Evolutionary conservation across 352 stramenopile genomes (phyloP), one percentile per base, ranked within the genome.

Genomic region (Pythium rhizo-oryzae): DNA sequence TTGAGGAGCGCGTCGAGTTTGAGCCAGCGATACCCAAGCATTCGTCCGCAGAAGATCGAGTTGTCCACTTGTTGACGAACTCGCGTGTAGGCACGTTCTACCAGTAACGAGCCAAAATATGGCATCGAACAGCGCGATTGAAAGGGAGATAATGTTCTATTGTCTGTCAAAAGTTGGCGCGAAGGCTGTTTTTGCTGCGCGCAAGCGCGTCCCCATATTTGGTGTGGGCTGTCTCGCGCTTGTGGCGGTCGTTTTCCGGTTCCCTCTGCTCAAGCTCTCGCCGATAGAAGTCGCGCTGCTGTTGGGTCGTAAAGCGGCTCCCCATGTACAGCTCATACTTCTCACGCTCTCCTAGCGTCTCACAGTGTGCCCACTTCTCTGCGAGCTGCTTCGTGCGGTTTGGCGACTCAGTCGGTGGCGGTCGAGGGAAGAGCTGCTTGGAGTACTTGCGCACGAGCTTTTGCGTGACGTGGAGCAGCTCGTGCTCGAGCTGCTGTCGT

Each of bases 371-470:
- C 81, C 83, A 90, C 47, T 87, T 76, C 3, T 76, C 64, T 12
- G 83, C 83, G 8, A 79, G 69, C 5, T 73, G 51, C 3, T 80
- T 76, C n/a, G 71, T 81, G 44, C 74, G 74, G 54, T 71, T 79
- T 2, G 67, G 72, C 11, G 76, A 77, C n/a, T 16, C 50, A 13
- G 59, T 59, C 2, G 52, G 39, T 28, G 55, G 30, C 16, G 70
- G 50, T 8, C 46, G 57, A 28, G 77, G 75, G 30, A 69, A 80
- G 19, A 93, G 65, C 30, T 84, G 74, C 51, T 87, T 84, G 16
- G 69, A 63, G 71, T 92, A 91, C 69, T 93, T 93, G 41, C 81
- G 84, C n/a, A 77, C 84, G 19, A 92, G 69, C 65, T 92, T 91
- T 46, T 84, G 74, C 2, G 84, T 91, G 24, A 84, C 74, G 8